These are phyloP conservation scores for Zoysia japonica DNA, from an alignment of 176 grass and related monocot genomes.

Conservation along the genomic window DNA sequence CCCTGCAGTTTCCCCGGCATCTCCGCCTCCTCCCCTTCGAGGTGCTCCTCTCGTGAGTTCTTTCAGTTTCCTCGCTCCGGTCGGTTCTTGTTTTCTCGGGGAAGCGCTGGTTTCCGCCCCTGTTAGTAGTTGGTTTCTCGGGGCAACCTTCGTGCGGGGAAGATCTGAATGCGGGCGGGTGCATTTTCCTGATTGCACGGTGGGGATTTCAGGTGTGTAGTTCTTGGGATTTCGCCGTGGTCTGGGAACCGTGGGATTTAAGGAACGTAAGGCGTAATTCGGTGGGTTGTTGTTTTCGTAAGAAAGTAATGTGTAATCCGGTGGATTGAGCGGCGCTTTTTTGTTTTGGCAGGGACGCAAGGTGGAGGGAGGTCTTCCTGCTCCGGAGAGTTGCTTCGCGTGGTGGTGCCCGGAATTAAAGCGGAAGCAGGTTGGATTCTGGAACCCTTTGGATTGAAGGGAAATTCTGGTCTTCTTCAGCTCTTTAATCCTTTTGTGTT, in stretches of 20 bases:
- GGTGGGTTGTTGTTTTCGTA: conserved; percentile 38
- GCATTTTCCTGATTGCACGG: background rate
- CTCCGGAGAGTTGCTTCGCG: background rate
- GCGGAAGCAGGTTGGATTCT: conserved; percentile 44
- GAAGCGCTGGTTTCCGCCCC: background rate
- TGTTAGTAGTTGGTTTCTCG: background rate
- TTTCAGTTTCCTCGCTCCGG: background rate
- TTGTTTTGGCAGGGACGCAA: conserved; percentile 30
- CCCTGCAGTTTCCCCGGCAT: conserved; percentile 27
- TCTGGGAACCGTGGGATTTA: conserved; percentile 24
- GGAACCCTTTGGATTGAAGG: conserved; percentile 31
- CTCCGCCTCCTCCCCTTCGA: conserved; percentile 36
- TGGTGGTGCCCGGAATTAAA: conserved; percentile 16
- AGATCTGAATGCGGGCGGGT: conserved; percentile 39
- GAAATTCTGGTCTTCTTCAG: conserved; percentile 1
- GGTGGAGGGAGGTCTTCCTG: conserved; percentile 36
- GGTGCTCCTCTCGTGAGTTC: conserved; percentile 24
- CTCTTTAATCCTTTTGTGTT: background rate
- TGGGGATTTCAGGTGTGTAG: conserved; percentile 20
- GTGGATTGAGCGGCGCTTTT: conserved; percentile 28
- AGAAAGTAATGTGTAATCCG: conserved; percentile 21
- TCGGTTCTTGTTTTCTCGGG: conserved; percentile 10
- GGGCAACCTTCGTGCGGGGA: background rate
- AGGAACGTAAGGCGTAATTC: conserved; percentile 22
- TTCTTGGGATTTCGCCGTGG: conserved; percentile 31